Conservation (phyloP, 345 rosid genomes). For the Orychophragmus violaceus region DNA sequence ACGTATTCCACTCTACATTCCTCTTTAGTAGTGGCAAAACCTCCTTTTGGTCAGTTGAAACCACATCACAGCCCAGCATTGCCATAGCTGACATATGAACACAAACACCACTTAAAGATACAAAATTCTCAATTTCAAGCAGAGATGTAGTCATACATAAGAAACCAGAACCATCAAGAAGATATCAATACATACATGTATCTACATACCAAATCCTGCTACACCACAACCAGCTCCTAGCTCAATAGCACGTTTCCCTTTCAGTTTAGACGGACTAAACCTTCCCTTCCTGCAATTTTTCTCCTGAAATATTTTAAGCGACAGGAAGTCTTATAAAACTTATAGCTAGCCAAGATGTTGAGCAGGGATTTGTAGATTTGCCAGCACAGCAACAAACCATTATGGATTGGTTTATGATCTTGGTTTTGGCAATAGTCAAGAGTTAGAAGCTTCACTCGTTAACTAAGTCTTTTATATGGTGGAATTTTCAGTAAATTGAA, state of each 20-base stretch:
- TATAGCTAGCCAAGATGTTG: neutral
- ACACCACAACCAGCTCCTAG: conserved; percentile 98
- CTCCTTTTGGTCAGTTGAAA: conserved; percentile 77
- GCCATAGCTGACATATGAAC: conserved; percentile 63
- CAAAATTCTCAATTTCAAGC: neutral
- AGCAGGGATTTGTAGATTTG: neutral
- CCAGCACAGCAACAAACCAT: neutral
- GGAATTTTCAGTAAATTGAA: neutral
- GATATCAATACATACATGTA: conserved; percentile 8
- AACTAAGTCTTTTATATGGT: neutral
- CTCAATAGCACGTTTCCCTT: conserved; percentile 86
- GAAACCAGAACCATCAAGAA: conserved; percentile 7
- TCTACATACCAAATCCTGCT: conserved; percentile 83
- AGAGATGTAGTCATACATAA: neutral
- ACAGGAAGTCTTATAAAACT: neutral
- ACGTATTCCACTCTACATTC: conserved; percentile 74
- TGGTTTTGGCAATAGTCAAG: neutral
- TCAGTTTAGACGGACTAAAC: conserved; percentile 71
- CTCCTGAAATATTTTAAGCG: conserved; percentile 42
- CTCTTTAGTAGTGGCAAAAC: conserved; percentile 72
- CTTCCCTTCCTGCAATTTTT: conserved; percentile 84
- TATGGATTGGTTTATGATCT: too few species aligned
- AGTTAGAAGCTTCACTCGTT: neutral
- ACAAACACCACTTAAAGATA: neutral
- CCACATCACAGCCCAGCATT: conserved; percentile 77